Evolutionary conservation across 2,329 filamentous ascomycete genomes (phyloP), one percentile per base, ranked within the genome.

Genomic region (Elsinoe ampelina): DNA sequence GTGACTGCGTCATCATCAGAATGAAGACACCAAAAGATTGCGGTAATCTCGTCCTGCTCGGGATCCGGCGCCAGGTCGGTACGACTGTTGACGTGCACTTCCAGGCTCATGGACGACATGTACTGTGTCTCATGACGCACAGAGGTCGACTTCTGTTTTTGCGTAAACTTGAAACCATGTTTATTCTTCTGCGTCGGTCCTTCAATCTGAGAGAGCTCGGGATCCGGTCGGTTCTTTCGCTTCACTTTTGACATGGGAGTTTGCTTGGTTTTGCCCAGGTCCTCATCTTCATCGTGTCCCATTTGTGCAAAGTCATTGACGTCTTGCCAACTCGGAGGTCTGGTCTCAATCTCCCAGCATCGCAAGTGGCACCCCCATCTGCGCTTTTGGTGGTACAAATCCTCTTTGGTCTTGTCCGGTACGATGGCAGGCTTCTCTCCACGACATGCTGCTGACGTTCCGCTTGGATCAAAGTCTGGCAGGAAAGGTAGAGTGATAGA

Each of bases 31-130:
- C 92, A 98, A 66, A 97, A 95, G 5, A 97, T 80, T 65, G 87
- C 90, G 60, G 86, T 81, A 2, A 98, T 81, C 63, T 92, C 87
- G 68, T 98, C 93, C 63, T 95, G 80, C 63, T 92, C 89, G 0
- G 93, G 93, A 65, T 98, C 90, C 1, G 93, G 90, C 2, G 89
- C 80, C 7, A 96, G 77, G 50, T 82, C 83, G 5, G 83, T 89
- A 57, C 92, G 80, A 3, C 87, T 93, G 63, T 95, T 95, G 60
- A 95, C 85, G 67, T 98, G 92, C 3, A 97, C 74, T 68, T 98
- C 93, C 5, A 98, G 72, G 62, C 90, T 95, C 88, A 98, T 91
- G 15, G 86, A 89, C 63, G 88, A 95, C 93, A 98, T 97, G 68
- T 95, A 95, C 63, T 93, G 87, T 2, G 83, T 84, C 68, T 95